These are phyloP conservation scores for Imleria badia DNA, from an alignment of 768 basidiomycete species.

Conservation along the genomic window DNA sequence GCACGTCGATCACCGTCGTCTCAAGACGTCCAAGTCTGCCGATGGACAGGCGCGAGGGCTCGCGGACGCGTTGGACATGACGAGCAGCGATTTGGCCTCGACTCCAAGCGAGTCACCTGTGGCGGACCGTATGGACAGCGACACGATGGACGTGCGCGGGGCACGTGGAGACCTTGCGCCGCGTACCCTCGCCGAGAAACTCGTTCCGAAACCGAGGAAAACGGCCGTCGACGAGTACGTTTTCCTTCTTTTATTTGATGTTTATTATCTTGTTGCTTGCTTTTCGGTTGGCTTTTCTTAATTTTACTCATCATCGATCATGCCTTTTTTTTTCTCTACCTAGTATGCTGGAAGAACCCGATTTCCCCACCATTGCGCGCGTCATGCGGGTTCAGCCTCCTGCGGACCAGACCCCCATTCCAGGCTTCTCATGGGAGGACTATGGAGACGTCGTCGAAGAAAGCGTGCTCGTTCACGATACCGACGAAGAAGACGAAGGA, in stretches of 20 bases:
- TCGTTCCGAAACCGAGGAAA: constrained; percentile 62
- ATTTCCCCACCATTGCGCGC: constrained; percentile 54
- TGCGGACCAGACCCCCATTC: constrained; percentile 56
- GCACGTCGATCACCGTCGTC: constrained; percentile 52
- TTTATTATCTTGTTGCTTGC: background rate
- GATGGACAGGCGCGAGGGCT: constrained; percentile 7
- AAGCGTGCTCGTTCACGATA: constrained; percentile 47
- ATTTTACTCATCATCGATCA: no score
- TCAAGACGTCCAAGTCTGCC: constrained; percentile 9
- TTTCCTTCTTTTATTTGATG: background rate
- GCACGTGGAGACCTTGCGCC: constrained; percentile 26
- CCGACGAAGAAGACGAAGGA: constrained; percentile 72
- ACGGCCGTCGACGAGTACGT: constrained; percentile 73
- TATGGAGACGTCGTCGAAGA: constrained; percentile 62
- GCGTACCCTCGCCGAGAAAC: constrained; percentile 57
- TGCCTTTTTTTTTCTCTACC: background rate
- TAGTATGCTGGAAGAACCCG: constrained; percentile 65
- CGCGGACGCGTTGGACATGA: constrained; percentile 33
- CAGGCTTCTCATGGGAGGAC: constrained; percentile 74
- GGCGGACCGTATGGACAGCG: constrained; percentile 33
- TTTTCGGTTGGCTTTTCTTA: background rate
- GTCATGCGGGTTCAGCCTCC: constrained; percentile 67
- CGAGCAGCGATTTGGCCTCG: constrained; percentile 54
- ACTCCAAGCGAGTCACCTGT: constrained; percentile 45
- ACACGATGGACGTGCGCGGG: constrained; percentile 31